Evolutionary conservation across 2,329 filamentous ascomycete genomes (phyloP).

Genomic region (Sordariomycetes sp.): DNA sequence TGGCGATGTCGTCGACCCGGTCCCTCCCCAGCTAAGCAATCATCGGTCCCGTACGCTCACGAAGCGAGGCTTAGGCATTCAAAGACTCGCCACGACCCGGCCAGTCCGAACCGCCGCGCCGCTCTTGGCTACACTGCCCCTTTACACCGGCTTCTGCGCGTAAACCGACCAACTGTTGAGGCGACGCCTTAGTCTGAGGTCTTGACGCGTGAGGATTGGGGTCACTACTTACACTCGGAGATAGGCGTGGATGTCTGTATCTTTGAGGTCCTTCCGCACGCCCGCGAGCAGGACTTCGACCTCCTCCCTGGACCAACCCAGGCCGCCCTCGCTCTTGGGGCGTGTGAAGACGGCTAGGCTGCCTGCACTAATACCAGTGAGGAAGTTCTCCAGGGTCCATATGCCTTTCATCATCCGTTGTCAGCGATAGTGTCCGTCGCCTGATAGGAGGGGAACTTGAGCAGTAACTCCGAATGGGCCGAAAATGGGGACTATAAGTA

Average conservation of each 20-base stretch:
- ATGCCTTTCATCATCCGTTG: conserved; percentile 10
- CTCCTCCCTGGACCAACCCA: conserved; percentile 16
- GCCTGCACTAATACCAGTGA: conserved; percentile 14
- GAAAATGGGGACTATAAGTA: not conserved
- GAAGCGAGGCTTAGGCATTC: too few relatives aligned
- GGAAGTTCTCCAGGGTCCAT: conserved; percentile 11
- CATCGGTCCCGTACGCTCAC: too few relatives aligned
- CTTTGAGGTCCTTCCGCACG: conserved; percentile 15
- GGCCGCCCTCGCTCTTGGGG: conserved; percentile 5
- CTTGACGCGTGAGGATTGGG: not conserved
- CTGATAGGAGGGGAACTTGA: not conserved
- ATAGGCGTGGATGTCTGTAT: conserved; percentile 16
- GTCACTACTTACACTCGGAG: conserved; percentile 14
- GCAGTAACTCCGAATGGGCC: not conserved
- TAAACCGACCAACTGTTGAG: not conserved
- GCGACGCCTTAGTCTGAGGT: not conserved
- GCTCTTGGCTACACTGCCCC: not conserved
- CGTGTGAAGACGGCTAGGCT: conserved; percentile 19
- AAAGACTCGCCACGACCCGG: too few relatives aligned
- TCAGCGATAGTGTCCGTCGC: not conserved
- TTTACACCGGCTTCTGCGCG: not conserved
- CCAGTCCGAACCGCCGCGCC: too few relatives aligned
- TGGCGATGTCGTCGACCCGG: too few relatives aligned
- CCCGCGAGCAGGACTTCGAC: conserved; percentile 13
- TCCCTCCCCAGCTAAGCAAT: too few relatives aligned